phyloP scores from a whole-genome alignment of 345 rosid genomes.

The Populus euphratica region DNA sequence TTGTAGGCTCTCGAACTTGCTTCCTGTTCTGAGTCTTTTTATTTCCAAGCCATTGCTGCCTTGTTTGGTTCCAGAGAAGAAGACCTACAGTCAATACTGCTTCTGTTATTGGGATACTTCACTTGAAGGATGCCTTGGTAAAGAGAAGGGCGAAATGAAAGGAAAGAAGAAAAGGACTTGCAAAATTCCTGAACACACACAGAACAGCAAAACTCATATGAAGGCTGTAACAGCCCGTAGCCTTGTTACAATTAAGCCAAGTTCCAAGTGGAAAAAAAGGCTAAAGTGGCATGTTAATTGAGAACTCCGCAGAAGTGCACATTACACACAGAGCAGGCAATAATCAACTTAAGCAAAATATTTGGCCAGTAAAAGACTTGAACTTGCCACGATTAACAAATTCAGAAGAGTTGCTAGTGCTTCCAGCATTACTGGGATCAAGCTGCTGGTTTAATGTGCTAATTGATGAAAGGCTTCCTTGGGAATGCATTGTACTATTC shows the following conservation, averaged over 20 bases:
- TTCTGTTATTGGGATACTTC: constrained; percentile 9
- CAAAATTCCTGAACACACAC: background rate
- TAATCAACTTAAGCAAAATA: background rate
- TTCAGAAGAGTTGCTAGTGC: constrained; percentile 56
- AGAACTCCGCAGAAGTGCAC: background rate
- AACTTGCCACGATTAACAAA: constrained; percentile 71
- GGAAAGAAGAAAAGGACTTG: background rate
- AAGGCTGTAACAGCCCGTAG: background rate
- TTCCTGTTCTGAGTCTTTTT: constrained; percentile 33
- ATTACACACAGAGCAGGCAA: background rate
- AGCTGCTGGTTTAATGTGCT: constrained; percentile 50
- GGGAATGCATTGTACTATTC: constrained; percentile 46
- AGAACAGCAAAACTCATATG: background rate
- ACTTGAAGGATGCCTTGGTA: constrained; percentile 5
- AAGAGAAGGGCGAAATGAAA: background rate
- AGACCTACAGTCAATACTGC: constrained; percentile 41
- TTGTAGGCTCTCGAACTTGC: constrained; percentile 56
- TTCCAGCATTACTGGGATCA: constrained; percentile 35
- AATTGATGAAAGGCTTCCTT: constrained; percentile 54
- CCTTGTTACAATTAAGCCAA: background rate
- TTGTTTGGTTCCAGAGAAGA: constrained; percentile 66
- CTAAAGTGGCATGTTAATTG: background rate
- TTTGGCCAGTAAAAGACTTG: background rate
- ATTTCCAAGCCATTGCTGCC: constrained; percentile 66
- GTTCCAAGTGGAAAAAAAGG: background rate